Evolutionary conservation across 2,329 filamentous ascomycete genomes (phyloP).

Genomic region (Didymella keratinophila): DNA sequence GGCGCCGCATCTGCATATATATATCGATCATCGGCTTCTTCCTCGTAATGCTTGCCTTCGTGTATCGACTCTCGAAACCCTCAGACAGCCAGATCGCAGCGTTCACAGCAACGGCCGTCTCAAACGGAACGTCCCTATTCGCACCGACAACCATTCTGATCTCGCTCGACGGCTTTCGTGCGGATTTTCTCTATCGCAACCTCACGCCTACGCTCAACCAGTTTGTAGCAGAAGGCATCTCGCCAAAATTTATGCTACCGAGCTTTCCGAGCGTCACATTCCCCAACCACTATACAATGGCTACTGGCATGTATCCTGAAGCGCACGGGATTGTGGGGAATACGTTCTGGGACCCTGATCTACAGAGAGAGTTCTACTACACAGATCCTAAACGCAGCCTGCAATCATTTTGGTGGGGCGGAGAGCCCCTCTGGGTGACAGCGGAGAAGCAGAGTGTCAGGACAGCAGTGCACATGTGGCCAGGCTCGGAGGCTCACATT

Average conservation of each 20-base stretch:
- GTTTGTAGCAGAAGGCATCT: conserved; percentile 83
- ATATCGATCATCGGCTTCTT: conserved; percentile 62
- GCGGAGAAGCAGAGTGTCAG: conserved; percentile 82
- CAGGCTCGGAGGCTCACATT: conserved; percentile 89
- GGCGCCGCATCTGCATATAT: conserved; percentile 53
- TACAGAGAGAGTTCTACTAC: conserved; percentile 85
- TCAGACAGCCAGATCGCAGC: conserved; percentile 28
- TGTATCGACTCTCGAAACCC: conserved; percentile 62
- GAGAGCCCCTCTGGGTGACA: conserved; percentile 92
- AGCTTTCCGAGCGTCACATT: conserved; percentile 98
- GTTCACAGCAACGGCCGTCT: conserved; percentile 51
- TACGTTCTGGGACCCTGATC: conserved; percentile 85
- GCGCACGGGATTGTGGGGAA: conserved; percentile 93
- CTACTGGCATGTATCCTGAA: conserved; percentile 91
- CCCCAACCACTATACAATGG: conserved; percentile 90
- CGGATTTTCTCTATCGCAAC: conserved; percentile 85
- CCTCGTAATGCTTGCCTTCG: conserved; percentile 62
- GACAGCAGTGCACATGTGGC: conserved; percentile 97
- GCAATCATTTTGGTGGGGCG: conserved; percentile 91
- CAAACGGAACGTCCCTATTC: conserved; percentile 89
- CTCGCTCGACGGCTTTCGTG: conserved; percentile 93
- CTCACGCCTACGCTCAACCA: conserved; percentile 83
- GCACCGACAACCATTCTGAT: conserved; percentile 91
- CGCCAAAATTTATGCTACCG: conserved; percentile 89
- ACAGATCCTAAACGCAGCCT: conserved; percentile 78